A percentile compares a stretch with the other conserved stretches of the same genome.
Conservation (phyloP, 2,329 filamentous ascomycete genomes). For the Didymella glomerata region DNA sequence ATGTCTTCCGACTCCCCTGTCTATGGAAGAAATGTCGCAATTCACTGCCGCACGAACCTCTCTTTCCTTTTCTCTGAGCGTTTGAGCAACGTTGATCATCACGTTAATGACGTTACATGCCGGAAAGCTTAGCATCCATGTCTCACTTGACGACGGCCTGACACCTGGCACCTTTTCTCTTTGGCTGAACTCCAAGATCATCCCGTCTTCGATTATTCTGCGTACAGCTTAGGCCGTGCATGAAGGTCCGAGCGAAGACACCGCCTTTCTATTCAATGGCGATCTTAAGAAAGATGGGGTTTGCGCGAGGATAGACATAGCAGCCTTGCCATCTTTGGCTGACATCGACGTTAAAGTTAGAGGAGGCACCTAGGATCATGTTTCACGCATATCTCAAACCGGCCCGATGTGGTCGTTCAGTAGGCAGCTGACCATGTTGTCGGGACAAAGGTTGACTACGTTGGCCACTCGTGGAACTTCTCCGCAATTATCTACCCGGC, state of each 20-base stretch:
- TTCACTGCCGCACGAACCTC: constrained; percentile 24
- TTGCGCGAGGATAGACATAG: constrained; percentile 13
- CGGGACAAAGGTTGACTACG: constrained; percentile 2
- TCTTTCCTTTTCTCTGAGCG: constrained; percentile 13
- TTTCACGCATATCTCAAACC: constrained; percentile 15
- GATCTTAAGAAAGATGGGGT: constrained; percentile 28
- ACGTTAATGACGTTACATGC: constrained; percentile 32
- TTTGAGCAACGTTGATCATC: constrained; percentile 34
- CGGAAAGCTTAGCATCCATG: constrained; percentile 21
- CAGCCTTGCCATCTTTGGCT: constrained; percentile 17
- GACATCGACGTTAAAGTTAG: constrained; percentile 2
- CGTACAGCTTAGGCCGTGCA: constrained; percentile 7
- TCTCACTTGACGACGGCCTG: constrained; percentile 23
- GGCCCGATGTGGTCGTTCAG: constrained; percentile 9
- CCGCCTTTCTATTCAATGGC: constrained; percentile 35
- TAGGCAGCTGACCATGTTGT: constrained; percentile 11
- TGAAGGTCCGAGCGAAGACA: constrained; percentile 25
- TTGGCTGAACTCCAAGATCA: constrained; percentile 23
- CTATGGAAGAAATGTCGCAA: constrained; percentile 29
- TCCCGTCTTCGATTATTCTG: constrained; percentile 22
- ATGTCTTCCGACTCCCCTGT: constrained; percentile 24
- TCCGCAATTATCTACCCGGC: constrained; percentile 11
- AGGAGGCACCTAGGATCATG: constrained; percentile 1
- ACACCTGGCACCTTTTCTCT: constrained; percentile 23
- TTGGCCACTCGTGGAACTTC: constrained; percentile 4